Base-by-base conservation (phyloP, 345 rosid species). In the Ceriops zippeliana region DNA sequence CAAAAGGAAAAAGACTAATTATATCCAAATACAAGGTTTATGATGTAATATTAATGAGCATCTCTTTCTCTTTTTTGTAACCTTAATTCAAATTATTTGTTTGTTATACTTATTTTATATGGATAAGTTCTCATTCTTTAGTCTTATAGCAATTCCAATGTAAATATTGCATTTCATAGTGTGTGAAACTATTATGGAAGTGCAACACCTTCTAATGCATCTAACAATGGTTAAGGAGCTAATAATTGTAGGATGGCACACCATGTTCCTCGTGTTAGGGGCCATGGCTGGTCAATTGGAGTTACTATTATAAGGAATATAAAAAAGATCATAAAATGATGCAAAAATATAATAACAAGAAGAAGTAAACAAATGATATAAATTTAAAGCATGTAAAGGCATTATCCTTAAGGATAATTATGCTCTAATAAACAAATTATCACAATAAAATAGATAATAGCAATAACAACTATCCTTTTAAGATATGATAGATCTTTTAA, bases 1-100 rank as follows among this genome's bases (percentile, higher is more conserved):
- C 1, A 1, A 30, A 30, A 1, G 31, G 31, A 30, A 1, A 30
- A 1, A 30, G 31, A 30, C 31, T 30, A 30, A 3, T 28, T 28
- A 28, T 28, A 24, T 84, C 93, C 98, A 35, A 90, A 95, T 92
- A 88, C 98, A 89, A 95, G 99, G 99, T 92, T 96, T 90, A 96
- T 95, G 98, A 85, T 90, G 84, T 91, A 91, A 96, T 61, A 87
- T 90, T 74, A 97, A 98, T 92, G 98, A 95, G 99, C 96, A 76
- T 86, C 97, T 80, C 84, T 80, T 79, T 85, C 96, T 86, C 85
- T 85, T 88, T 79, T 82, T 75, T 81, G 52, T 73, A 68, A 63
- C 35, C 31, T 46, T 66, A 32, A 34, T 28, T n/a, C 61, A 2
- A 7, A 24, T 66, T 51, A 11, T 5, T 77, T 7, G 28, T 16